A percentile compares a stretch with the other conserved stretches of the same genome.
phyloP scores from a whole-genome alignment of 257 asterid genomes.

The Fraxinus americana region DNA sequence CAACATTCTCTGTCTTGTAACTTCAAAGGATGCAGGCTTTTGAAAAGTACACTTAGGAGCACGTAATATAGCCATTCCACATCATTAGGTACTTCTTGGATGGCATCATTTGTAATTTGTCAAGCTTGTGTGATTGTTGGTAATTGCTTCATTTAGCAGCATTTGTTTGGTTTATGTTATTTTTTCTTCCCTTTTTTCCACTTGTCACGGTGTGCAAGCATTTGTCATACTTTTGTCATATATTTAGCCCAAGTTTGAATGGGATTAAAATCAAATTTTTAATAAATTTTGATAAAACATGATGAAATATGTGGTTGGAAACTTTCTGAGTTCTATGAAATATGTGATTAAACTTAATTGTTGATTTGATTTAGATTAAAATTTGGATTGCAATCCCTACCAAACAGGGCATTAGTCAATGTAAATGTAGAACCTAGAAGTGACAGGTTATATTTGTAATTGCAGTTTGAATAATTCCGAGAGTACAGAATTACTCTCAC shows the following conservation, averaged over 20 bases:
- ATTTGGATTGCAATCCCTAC: no score
- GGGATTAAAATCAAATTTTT: no score
- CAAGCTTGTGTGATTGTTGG: neutral
- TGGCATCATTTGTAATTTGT: neutral
- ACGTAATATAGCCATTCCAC: neutral
- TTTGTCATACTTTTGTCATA: neutral
- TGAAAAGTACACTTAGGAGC: neutral
- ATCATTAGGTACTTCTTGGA: neutral
- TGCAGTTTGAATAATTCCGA: neutral
- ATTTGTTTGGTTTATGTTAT: neutral
- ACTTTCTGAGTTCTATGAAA: no score
- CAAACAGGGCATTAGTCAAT: neutral
- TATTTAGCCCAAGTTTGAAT: no score
- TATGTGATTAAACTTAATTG: no score
- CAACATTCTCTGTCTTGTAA: neutral
- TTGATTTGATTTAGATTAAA: no score
- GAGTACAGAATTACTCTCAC: no score
- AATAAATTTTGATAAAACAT: no score
- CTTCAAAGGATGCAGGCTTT: neutral
- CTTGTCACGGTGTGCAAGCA: neutral
- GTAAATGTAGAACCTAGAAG: neutral
- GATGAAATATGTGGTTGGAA: no score
- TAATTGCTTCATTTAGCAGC: neutral
- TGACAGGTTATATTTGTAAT: neutral
- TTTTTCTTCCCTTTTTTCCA: neutral